Evolutionary conservation across 345 rosid species (phyloP), one percentile per base, ranked within the genome.

Genomic region (Aquilaria yunnanensis): DNA sequence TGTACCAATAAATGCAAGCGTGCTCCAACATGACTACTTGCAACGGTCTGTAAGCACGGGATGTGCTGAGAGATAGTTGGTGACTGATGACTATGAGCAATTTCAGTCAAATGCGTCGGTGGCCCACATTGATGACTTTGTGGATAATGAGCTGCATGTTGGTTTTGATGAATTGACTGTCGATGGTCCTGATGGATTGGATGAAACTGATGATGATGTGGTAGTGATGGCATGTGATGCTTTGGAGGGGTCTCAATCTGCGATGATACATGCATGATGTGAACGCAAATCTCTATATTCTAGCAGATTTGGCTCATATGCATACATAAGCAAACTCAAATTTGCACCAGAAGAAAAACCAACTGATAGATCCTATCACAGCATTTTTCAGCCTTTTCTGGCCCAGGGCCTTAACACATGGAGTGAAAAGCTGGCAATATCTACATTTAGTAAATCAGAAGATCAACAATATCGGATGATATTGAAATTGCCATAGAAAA

Each of bases 1-100:
- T 1, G 23, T 72, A 83, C 96, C 96, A 85, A 76, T 50, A 80
- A 68, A 68, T 85, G 86, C 81, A 85, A 47, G 54, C 89, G 89
- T 48, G 81, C 89, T 56, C 80, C 81, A 46, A 79, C 77, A 68
- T 83, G 93, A 64, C 84, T 79, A 56, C 85, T 88, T 10, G 84
- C 47, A 51, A 87, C 77, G 3, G 95, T 90, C 58, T 87, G 98
- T 67, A 90, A 79, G 80, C 96, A 90, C 70, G 82, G 79, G 74
- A 93, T 88, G 64, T 88, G 93, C 67, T 86, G 97, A 31, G 98
- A 75, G 60, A 90, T 83, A 64, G 83, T 64, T 16, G 89, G 74
- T 37, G 97, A 81, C 50, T 85, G 97, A 63, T 78, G 86, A 43
- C 82, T n/a, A 59, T 89, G 91, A 64, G 82, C 53, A 49, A 89